Conservation (phyloP, 306 rosid genomes). For the Quillaja saponaria region DNA sequence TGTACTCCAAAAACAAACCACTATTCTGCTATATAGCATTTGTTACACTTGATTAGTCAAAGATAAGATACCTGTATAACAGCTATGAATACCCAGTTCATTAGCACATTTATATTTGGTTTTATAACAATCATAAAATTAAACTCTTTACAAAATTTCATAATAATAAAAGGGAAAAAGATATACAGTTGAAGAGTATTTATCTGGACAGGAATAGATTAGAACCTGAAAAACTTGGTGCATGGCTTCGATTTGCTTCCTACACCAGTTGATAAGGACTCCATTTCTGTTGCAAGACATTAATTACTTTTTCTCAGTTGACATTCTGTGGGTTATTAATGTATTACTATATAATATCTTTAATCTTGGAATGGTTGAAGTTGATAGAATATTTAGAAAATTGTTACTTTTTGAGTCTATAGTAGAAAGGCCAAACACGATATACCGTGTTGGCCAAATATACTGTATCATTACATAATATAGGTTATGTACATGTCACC, state of each 20-base stretch:
- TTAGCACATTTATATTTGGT: conserved; percentile 43
- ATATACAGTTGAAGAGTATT: conserved; percentile 40
- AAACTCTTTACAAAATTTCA: conserved; percentile 33
- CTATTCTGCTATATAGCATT: conserved; percentile 30
- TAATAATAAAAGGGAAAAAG: conserved; percentile 26
- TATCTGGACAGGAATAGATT: conserved; percentile 73
- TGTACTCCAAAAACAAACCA: conserved; percentile 32
- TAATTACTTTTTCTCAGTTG: conserved; percentile 76
- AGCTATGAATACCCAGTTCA: conserved; percentile 49
- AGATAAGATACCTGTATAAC: conserved; percentile 57
- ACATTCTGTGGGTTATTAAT: conserved; percentile 50
- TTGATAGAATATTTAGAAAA: background rate
- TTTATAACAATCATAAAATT: conserved; percentile 35
- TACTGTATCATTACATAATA: background rate
- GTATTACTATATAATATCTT: conserved; percentile 27
- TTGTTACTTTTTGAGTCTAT: background rate
- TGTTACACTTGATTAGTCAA: conserved; percentile 45
- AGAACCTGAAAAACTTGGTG: conserved; percentile 99
- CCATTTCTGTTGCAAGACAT: conserved; percentile 95
- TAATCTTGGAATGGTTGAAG: too few species aligned
- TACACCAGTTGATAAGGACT: conserved; percentile 87
- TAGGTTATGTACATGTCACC: background rate
- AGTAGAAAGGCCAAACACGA: background rate
- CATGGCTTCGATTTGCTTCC: conserved; percentile 99
- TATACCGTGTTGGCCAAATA: background rate